These are phyloP conservation scores for Cyamopsis tetragonoloba DNA, from an alignment of 306 rosid species.

Conservation along the genomic window DNA sequence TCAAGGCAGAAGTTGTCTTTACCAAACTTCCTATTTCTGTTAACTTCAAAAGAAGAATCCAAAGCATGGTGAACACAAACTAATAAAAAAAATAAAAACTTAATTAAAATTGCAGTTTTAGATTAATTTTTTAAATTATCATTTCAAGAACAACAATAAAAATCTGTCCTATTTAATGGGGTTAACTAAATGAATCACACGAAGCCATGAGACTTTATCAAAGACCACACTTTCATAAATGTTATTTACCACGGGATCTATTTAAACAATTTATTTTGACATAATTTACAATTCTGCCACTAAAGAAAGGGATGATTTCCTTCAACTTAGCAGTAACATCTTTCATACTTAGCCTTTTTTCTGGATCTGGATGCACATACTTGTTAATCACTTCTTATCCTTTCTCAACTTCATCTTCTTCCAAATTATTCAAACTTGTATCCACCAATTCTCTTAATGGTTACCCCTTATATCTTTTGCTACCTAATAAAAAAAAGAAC, in stretches of 20 bases:
- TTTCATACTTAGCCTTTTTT: conserved; percentile 55
- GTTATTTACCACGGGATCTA: too few relatives aligned
- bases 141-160: neutral
- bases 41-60: conserved; percentile 18
- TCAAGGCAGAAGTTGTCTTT: conserved; percentile 12
- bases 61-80: neutral
- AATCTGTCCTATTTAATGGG: too few relatives aligned
- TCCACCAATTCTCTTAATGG: conserved; percentile 63
- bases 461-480: conserved; percentile 50
- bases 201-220: too few relatives aligned
- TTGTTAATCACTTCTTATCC: conserved; percentile 47
- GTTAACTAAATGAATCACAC: too few relatives aligned
- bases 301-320: conserved; percentile 73
- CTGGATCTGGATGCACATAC: conserved; percentile 51
- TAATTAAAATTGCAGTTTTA: conserved; percentile 25
- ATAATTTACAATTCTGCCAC: conserved; percentile 94
- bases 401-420: conserved; percentile 46
- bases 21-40: conserved; percentile 6
- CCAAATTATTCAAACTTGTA: conserved; percentile 50
- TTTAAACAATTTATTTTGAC: too few relatives aligned
- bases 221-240: too few relatives aligned
- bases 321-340: conserved; percentile 55
- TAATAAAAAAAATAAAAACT: neutral
- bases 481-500: conserved; percentile 54
- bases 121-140: neutral